Evolutionary conservation across 345 rosid genomes (phyloP), one percentile per base, ranked within the genome.

Genomic region (Ricinus communis): DNA sequence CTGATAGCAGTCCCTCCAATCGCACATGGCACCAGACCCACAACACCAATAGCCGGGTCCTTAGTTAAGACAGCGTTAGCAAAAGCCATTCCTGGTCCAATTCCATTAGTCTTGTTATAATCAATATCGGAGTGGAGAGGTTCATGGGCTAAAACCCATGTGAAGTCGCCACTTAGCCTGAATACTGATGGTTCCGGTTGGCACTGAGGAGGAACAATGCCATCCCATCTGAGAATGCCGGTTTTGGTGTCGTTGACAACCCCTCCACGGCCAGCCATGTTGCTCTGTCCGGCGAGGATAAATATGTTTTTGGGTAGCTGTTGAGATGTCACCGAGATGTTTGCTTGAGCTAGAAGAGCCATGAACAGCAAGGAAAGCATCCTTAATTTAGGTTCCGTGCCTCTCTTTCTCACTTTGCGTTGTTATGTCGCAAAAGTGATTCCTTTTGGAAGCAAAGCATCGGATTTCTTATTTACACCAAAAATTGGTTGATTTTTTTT

Each of bases 251-350:
- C 9, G 69, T 61, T 66, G 69, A 54, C 5, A 1, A 76, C 68
- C 59, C 80, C 76, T 38, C 80, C 80, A 5, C 80, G 72, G 27
- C 80, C 80, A 47, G 80, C 80, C 80, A 77, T 77, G 70, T 77
- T 77, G 76, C 80, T 77, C 54, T 77, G 80, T 21, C 80, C 80
- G 36, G 80, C 80, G 3, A 77, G 70, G 46, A 77, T 77, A 33
- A 67, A 71, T 28, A 77, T 55, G 72, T 71, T 68, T 15, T 38
- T 33, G 43, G 76, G 65, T 9, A 8, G 25, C 53, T 41, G 77
- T 22, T 61, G 67, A 40, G 76, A 45, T 14, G 14, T 6, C 14
- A 53, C 15, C 0, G 36, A 8, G n/a, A 11, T 30, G 13, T 1
- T 28, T 28, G 61, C 50, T 33, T 70, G 66, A 33, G 36, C 11